phyloP scores from a whole-genome alignment of 495 filamentous ascomycete species.

The Haplographium delicatum region DNA sequence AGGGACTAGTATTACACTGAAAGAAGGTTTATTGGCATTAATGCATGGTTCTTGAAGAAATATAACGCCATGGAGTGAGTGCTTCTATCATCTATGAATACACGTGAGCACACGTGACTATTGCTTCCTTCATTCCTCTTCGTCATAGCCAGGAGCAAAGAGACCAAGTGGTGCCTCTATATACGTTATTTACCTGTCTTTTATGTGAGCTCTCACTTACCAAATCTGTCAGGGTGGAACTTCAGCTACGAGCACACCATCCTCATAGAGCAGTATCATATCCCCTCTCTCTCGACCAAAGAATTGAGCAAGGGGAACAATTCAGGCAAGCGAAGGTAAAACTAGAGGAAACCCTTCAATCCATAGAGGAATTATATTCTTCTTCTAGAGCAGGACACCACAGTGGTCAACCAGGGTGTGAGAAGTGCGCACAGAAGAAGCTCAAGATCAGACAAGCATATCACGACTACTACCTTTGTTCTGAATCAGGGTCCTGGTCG shows the following conservation, averaged over 20 bases:
- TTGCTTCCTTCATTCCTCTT: background rate
- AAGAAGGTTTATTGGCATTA: too few relatives aligned
- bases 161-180: background rate
- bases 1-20: too few relatives aligned
- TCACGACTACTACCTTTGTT: constrained; percentile 24
- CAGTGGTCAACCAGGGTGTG: constrained; percentile 22
- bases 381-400: constrained; percentile 25
- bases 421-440: constrained; percentile 28
- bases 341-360: constrained; percentile 9
- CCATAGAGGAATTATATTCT: constrained; percentile 23
- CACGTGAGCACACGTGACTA: constrained; percentile 7
- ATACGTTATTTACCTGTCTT: background rate
- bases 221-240: background rate
- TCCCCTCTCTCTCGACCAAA: constrained; percentile 19
- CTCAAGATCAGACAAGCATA: constrained; percentile 24
- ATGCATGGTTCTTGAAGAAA: too few relatives aligned
- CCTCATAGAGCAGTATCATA: too few relatives aligned
- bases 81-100: background rate
- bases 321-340: constrained; percentile 9
- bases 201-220: too few relatives aligned
- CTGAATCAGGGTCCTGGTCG: constrained; percentile 22
- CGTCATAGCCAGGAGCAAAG: background rate
- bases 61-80: constrained; percentile 12
- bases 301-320: constrained; percentile 9
- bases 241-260: too few relatives aligned